Conservation (phyloP, 1,284 basidiomycete species). For the Cutaneotrichosporon dermatis region DNA sequence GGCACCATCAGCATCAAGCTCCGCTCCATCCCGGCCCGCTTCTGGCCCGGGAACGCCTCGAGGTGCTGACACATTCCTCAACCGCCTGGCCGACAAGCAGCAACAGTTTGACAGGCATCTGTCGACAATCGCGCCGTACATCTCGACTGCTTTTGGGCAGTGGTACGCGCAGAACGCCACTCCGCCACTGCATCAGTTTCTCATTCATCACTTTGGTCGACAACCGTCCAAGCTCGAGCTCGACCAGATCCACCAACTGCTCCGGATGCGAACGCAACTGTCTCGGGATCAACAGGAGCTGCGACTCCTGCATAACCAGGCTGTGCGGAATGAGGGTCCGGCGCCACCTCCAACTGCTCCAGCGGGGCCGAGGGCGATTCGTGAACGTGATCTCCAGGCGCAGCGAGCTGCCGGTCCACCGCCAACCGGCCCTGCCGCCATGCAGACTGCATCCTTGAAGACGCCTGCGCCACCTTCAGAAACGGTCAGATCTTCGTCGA, state of each 20-base stretch:
- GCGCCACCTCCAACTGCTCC: slow-evolving; percentile 1
- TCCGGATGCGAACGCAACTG: slow-evolving; percentile 20
- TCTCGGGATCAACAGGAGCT: slow-evolving; percentile 27
- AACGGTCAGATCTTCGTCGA: too few species aligned
- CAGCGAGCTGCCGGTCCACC: too few species aligned
- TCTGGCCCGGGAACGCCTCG: background rate
- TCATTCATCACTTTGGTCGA: slow-evolving; percentile 39
- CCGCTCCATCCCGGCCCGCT: background rate
- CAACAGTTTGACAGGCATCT: slow-evolving; percentile 23
- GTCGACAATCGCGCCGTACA: slow-evolving; percentile 32
- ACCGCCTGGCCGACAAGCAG: slow-evolving; percentile 25
- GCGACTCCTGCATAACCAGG: slow-evolving; percentile 14
- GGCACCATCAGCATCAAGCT: background rate
- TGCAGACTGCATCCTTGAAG: background rate
- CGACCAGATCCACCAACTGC: slow-evolving; percentile 31
- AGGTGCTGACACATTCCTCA: slow-evolving; percentile 13
- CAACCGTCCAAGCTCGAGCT: slow-evolving; percentile 28
- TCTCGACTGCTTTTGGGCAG: slow-evolving; percentile 35
- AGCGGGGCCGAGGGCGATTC: background rate
- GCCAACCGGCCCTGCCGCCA: background rate
- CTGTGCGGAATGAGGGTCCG: slow-evolving; percentile 1
- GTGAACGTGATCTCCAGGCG: background rate
- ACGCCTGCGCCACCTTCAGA: too few species aligned
- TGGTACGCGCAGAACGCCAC: slow-evolving; percentile 32
- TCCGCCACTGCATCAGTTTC: slow-evolving; percentile 29